Percentiles rank a stretch among this genome's conserved stretches.
phyloP scores from a whole-genome alignment of 2,329 filamentous ascomycete genomes.

The Colletotrichum sp. region DNA sequence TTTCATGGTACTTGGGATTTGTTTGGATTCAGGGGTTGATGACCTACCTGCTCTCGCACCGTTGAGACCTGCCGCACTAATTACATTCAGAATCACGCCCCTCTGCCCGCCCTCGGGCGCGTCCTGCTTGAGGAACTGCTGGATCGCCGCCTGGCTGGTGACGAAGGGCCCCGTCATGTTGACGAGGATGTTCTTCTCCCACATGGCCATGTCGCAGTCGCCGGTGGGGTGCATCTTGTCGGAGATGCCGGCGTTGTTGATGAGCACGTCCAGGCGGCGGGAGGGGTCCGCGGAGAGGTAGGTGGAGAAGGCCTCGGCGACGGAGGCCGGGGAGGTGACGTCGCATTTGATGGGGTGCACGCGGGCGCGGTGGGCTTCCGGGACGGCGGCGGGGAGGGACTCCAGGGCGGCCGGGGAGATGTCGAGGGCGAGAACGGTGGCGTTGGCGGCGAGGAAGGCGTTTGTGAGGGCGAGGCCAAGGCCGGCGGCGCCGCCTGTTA shows the following conservation, averaged over 20 bases:
- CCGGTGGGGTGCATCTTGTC: slow-evolving; percentile 61
- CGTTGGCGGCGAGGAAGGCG: slow-evolving; percentile 4
- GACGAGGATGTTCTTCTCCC: slow-evolving; percentile 59
- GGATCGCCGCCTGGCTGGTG: slow-evolving; percentile 55
- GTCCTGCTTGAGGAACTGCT: slow-evolving; percentile 47
- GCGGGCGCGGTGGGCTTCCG: not conserved
- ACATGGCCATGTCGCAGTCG: slow-evolving; percentile 46
- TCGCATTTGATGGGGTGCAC: not conserved
- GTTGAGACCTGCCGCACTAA: not conserved
- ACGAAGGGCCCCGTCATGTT: slow-evolving; percentile 63
- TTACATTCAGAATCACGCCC: slow-evolving; percentile 26
- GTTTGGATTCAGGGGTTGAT: not conserved
- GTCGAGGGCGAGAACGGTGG: not conserved
- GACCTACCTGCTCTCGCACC: not conserved
- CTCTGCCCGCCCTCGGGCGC: slow-evolving; percentile 16
- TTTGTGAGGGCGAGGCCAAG: not conserved
- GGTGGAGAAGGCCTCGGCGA: not conserved
- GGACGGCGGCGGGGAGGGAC: not conserved
- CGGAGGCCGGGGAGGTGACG: not conserved
- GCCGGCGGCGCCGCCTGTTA: slow-evolving; percentile 5
- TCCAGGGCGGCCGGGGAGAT: not conserved
- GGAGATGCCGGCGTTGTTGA: slow-evolving; percentile 65
- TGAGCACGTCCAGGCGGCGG: slow-evolving; percentile 50
- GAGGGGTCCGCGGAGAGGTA: not conserved
- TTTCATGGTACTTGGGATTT: rapidly evolving